Base-by-base conservation (phyloP, 768 basidiomycete genomes). In the Psilocybe tampanensis region DNA sequence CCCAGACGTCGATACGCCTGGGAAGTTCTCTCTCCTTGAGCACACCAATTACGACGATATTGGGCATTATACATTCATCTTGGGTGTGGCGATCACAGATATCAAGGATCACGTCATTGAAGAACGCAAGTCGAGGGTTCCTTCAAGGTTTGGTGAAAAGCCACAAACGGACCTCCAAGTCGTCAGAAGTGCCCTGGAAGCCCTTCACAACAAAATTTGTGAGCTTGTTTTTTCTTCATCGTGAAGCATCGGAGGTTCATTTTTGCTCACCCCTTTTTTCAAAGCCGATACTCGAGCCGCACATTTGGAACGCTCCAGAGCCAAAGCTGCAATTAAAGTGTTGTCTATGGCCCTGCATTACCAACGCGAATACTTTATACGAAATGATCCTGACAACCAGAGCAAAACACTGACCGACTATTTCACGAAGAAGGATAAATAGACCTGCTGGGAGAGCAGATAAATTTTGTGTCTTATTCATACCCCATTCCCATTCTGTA, bases 281-380 rank as follows among this genome's bases (percentile, higher is more conserved):
- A 12, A 56, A 90, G 89, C 82, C 44, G 90, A 92, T 66, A 86
- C 84, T 2, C 86, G 89, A 44, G 89, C 88, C 23, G 84, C 86
- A 1, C 83, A 89, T 68, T 76, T 93, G 32, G 90, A 92, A 59
- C 85, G 91, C 45, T 90, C 90, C 2, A 80, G 87, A 54, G 80
- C 84, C 3, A 93, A 92, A 62, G 86, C 84, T 2, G 79, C 80
- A 0, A 69, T 92, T 47, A 88, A 92, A 65, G 82, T 81, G 43
- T 69, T 90, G 13, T 75, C 81, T 8, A 79, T 88, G 74, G 81
- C 86, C 21, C 70, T 92, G 12, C 69, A 82, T 64, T 90, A 88
- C 64, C 86, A 89, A 62, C 84, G 81, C 8, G 62, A 66, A 43
- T 51, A 60, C 24, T 69, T 66, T 65, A 26, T 62, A 11, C 61